phyloP scores from a whole-genome alignment of 1,139 yeast species.

The Saccharomyces uvarum region DNA sequence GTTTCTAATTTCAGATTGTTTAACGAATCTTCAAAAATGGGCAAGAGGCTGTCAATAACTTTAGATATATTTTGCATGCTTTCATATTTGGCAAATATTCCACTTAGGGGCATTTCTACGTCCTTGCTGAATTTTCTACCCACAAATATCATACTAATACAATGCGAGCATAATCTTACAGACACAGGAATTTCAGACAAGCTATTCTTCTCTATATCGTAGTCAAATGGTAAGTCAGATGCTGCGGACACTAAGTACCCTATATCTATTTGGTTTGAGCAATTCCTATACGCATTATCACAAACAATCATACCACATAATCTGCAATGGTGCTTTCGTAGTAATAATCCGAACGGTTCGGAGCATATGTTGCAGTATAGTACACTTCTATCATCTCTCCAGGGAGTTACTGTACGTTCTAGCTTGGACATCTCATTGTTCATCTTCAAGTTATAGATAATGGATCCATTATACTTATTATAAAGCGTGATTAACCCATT shows the following conservation, averaged over 20 bases:
- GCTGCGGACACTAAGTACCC: slow-evolving; percentile 33
- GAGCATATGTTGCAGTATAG: slow-evolving; percentile 59
- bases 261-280: slow-evolving; percentile 69
- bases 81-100: slow-evolving; percentile 29
- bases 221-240: slow-evolving; percentile 24
- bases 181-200: slow-evolving; percentile 22
- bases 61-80: slow-evolving; percentile 33
- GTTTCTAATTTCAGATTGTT: slow-evolving; percentile 31
- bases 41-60: slow-evolving; percentile 36
- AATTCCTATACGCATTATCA: slow-evolving; percentile 51
- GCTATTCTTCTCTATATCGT: slow-evolving; percentile 15
- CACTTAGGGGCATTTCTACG: slow-evolving; percentile 19
- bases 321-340: slow-evolving; percentile 82
- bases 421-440: slow-evolving; percentile 30
- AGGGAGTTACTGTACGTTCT: slow-evolving; percentile 52
- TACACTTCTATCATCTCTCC: slow-evolving; percentile 56
- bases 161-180: slow-evolving; percentile 57
- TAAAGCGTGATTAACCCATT: slow-evolving; percentile 24
- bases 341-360: slow-evolving; percentile 45
- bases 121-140: slow-evolving; percentile 47
- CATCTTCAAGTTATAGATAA: slow-evolving; percentile 23
- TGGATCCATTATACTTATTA: slow-evolving; percentile 13
- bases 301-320: slow-evolving; percentile 80
- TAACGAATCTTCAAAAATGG: slow-evolving; percentile 37
- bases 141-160: slow-evolving; percentile 56